Evolutionary conservation across 768 basidiomycete species (phyloP).

Genomic region (Phylloporus sp.): DNA sequence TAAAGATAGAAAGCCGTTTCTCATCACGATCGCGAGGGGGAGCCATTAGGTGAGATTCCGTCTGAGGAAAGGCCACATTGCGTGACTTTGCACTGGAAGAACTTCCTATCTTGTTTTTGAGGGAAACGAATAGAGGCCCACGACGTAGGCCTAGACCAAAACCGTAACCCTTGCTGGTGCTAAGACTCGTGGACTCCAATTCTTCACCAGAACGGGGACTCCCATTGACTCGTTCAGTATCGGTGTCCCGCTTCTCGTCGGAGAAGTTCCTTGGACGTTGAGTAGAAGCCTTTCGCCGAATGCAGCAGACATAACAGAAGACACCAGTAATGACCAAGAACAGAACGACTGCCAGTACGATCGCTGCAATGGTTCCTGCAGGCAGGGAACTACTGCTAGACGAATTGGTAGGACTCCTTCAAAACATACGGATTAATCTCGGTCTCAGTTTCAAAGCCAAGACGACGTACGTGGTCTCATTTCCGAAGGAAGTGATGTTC

Average conservation of each 20-base stretch:
- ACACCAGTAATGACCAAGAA: slow-evolving; percentile 43
- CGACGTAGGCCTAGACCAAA: slow-evolving; percentile 31
- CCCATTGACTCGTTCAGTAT: slow-evolving; percentile 10
- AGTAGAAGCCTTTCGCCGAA: slow-evolving; percentile 44
- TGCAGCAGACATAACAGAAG: slow-evolving; percentile 43
- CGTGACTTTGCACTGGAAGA: slow-evolving; percentile 17
- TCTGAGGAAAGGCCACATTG: slow-evolving; percentile 4
- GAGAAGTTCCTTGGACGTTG: not conserved
- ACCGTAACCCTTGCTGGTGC: slow-evolving; percentile 33
- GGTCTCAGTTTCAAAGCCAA: not conserved
- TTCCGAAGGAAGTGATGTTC: slow-evolving; percentile 40
- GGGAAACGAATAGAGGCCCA: slow-evolving; percentile 22
- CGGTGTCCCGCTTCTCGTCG: slow-evolving; percentile 1
- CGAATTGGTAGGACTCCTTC: slow-evolving; percentile 17
- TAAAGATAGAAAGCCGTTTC: slow-evolving; percentile 25
- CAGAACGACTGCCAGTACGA: slow-evolving; percentile 54
- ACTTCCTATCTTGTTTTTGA: slow-evolving; percentile 22
- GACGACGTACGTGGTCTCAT: slow-evolving; percentile 31
- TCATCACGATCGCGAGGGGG: slow-evolving; percentile 24
- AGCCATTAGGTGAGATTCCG: slow-evolving; percentile 23
- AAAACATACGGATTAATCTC: slow-evolving; percentile 3
- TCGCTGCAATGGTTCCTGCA: slow-evolving; percentile 62
- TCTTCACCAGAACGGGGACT: slow-evolving; percentile 20
- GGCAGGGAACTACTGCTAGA: slow-evolving; percentile 29
- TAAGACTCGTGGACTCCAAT: slow-evolving; percentile 25